Evolutionary conservation across 345 rosid genomes (phyloP), one percentile per base, ranked within the genome.

Genomic region (Gossypioides kirkii): DNA sequence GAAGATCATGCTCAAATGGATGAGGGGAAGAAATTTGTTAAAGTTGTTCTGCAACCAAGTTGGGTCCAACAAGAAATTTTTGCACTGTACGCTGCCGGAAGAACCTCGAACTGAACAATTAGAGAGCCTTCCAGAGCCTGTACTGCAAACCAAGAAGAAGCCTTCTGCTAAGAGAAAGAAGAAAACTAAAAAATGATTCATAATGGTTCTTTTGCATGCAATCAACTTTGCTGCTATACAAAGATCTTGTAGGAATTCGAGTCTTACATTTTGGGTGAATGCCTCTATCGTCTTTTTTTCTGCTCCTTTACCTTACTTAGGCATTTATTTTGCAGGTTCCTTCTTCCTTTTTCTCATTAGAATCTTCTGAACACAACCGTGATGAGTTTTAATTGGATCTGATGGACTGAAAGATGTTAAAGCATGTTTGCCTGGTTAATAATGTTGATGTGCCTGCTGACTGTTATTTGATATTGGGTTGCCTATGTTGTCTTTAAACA

Each of bases 1-100:
- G 99, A 95, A 92, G 82, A 82, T 95, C 77, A 75, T 95, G 89
- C 82, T 95, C 58, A 95, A 95, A 83, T 95, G 99, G 99, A 95
- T 92, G 98, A 84, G 93, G 78, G 99, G 99, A 17, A 86, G 87
- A 82, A 85, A 85, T 79, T 84, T 88, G 96, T 86, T 95, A 47
- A 92, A 89, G 90, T 78, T 92, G 73, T 63, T 89, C 59, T 92
- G 99, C 86, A 86, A 80, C 83, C 90, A 81, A 4, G 91, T 89
- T 45, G 98, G 98, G n/a, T 82, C 89, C 72, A 82, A 53, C 78
- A 95, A 92, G 84, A 92, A 88, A 84, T 91, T 95, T 80, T 78
- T 85, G 55, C 92, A 88, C 82, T 70, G 83, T 56, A 77, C 90
- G 69, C 81, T 91, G 41, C 89, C 96, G 23, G 98, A 92, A 47